These are phyloP conservation scores for Saccharomyces mikatae DNA, from an alignment of 805 yeast species.

Conservation along the genomic window DNA sequence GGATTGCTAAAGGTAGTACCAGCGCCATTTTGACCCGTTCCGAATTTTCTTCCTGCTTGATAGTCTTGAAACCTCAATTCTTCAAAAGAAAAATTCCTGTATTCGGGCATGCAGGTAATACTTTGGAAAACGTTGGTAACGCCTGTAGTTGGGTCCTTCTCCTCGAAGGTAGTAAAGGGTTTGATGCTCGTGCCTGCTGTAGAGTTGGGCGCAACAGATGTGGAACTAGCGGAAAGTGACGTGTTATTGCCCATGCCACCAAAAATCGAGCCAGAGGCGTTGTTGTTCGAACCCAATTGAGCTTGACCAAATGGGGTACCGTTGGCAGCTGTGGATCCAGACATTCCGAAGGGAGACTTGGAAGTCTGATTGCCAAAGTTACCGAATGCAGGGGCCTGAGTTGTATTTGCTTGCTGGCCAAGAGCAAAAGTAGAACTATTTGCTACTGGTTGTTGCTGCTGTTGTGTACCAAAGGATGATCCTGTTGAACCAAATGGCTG, in stretches of 20 bases:
- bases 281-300: conserved; percentile 7
- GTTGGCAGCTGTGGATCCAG: conserved; percentile 32
- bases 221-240: conserved; percentile 14
- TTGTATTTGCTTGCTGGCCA: conserved; percentile 10
- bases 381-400: conserved; percentile 1
- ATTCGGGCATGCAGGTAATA: conserved; percentile 86
- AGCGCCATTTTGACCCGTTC: conserved; percentile 15
- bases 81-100: conserved; percentile 70
- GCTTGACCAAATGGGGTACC: conserved; percentile 9
- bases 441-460: conserved; percentile 12
- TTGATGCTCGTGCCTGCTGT: conserved; percentile 53
- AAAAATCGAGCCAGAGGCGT: conserved; percentile 13
- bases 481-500: conserved; percentile 17
- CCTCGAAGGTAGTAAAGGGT: conserved; percentile 63
- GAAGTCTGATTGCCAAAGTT: conserved; percentile 3
- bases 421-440: conserved; percentile 23
- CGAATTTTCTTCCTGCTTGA: conserved; percentile 43
- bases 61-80: conserved; percentile 89
- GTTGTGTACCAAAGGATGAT: conserved; percentile 18
- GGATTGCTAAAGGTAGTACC: conserved; percentile 5
- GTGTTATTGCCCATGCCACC: conserved; percentile 19
- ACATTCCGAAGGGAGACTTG: conserved; percentile 19
- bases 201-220: conserved; percentile 11
- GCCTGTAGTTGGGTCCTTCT: conserved; percentile 58
- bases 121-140: conserved; percentile 58